Conservation (phyloP, 75 land plant genomes). For the Larix kaempferi region DNA sequence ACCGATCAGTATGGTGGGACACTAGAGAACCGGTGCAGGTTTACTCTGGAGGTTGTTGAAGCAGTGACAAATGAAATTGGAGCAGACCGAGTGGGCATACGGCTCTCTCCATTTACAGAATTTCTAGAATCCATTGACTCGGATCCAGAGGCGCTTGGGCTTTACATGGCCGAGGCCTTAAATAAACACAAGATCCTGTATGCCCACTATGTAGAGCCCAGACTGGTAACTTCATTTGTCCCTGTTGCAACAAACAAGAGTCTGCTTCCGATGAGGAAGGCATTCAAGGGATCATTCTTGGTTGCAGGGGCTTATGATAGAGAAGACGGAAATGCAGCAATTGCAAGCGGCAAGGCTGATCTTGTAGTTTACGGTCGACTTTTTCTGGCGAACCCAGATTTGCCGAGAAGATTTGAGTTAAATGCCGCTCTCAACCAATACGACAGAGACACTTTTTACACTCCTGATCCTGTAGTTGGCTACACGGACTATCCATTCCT, state of each 20-base stretch:
- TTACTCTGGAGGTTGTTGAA: slow-evolving; percentile 28
- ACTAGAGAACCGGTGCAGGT: slow-evolving; percentile 28
- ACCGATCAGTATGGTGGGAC: slow-evolving; percentile 31
- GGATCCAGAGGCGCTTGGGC: slow-evolving; percentile 27
- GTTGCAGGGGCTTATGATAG: slow-evolving; percentile 43
- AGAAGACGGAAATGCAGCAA: slow-evolving; percentile 40
- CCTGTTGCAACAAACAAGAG: slow-evolving; percentile 13
- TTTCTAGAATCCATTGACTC: slow-evolving; percentile 26
- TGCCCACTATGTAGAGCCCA: slow-evolving; percentile 25
- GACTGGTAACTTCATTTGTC: background rate
- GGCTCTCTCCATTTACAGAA: slow-evolving; percentile 33
- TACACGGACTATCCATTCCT: slow-evolving; percentile 46
- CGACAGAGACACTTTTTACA: slow-evolving; percentile 32
- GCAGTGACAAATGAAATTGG: slow-evolving; percentile 38
- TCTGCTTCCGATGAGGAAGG: slow-evolving; percentile 31
- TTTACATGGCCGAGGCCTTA: slow-evolving; percentile 27
- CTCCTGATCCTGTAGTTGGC: slow-evolving; percentile 32
- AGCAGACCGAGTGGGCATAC: slow-evolving; percentile 24
- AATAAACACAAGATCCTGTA: slow-evolving; percentile 24
- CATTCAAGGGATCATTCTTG: slow-evolving; percentile 37
- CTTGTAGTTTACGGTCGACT: background rate
- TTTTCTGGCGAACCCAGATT: too few relatives aligned
- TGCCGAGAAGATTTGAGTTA: too few relatives aligned
- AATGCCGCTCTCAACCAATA: slow-evolving; percentile 13
- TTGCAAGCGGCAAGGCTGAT: slow-evolving; percentile 31